Base-by-base conservation (phyloP, 805 yeast genomes). In the Brettanomyces sp. region DNA sequence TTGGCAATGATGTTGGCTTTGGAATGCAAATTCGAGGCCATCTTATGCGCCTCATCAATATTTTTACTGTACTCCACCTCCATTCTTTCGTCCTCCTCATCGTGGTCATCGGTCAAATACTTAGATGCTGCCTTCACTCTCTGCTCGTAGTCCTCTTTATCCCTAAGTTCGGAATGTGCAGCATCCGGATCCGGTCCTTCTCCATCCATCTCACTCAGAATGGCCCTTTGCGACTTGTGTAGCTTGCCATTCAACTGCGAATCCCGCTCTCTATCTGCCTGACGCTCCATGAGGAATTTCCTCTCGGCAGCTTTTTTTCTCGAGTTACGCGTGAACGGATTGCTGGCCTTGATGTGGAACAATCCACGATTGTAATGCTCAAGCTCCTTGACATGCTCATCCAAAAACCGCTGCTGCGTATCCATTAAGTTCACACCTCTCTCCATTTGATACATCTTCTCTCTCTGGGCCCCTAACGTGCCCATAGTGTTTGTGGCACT, bases 391-490 rank as follows among this genome's bases (percentile, higher is more conserved):
- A 91, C 91, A 62, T 86, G 85, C 38, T 80, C 86, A 51, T 84
- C 89, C 4, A 95, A 95, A 45, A 85, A 76, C 54, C 80, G 71
- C 48, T 86, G 85, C 60, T 89, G 96, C 3, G 87, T 82, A 48
- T 81, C 84, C 44, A 95, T 87, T 45, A 85, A 67, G 45, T 85
- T 77, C 53, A 91, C 68, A 52, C 82, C 82, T 52, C 78, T 77
- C 60, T 93, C 96, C 21, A 90, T 80, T 56, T 78, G 79, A 62
- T 83, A 85, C 51, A 93, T 69, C 42, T 87, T 73, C 60, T 89
- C 96, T 47, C 93, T 80, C 64, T 93, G 98, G n/a, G 90, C 77
- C 24, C 99, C 99, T 42, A 93, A 73, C 79, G 87, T 79, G 28
- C 96, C 97, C 51, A 91, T 65, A 0, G 97, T 84, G 60, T 91